Conservation (phyloP, 139 green algal species). For the Zygnema circumcarinatum region DNA sequence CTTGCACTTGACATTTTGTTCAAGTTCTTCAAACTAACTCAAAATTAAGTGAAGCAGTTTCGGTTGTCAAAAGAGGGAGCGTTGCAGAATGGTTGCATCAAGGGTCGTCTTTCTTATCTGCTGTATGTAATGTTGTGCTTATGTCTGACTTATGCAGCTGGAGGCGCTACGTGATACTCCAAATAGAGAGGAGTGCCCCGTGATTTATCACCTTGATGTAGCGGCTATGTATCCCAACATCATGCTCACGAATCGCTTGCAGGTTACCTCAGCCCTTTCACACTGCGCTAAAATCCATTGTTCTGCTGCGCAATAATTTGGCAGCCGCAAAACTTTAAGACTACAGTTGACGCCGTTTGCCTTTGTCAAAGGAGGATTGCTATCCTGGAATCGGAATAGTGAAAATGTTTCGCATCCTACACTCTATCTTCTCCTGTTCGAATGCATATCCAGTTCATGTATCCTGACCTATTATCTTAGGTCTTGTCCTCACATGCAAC, state of each 20-base stretch:
- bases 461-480: too few species aligned
- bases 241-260: slow-evolving; percentile 94
- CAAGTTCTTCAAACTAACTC: background rate
- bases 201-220: slow-evolving; percentile 99
- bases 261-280: slow-evolving; percentile 42
- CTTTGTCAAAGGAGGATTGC: slow-evolving; percentile 88
- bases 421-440: too few species aligned
- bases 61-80: too few species aligned
- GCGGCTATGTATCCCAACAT: slow-evolving; percentile 99
- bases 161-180: slow-evolving; percentile 81
- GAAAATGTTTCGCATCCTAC: too few species aligned
- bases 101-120: too few species aligned
- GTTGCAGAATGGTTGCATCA: too few species aligned
- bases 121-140: background rate
- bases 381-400: background rate
- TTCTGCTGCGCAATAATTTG: slow-evolving; percentile 95
- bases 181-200: slow-evolving; percentile 81
- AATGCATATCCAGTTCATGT: too few species aligned
- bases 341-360: slow-evolving; percentile 92
- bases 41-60: too few species aligned
- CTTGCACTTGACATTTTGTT: background rate
- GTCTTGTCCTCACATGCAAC: too few species aligned
- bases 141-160: slow-evolving; percentile 64
- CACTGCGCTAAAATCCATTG: too few species aligned
- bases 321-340: slow-evolving; percentile 89